These are phyloP conservation scores for Inga laurina DNA, from an alignment of 306 rosid species.

Conservation along the genomic window DNA sequence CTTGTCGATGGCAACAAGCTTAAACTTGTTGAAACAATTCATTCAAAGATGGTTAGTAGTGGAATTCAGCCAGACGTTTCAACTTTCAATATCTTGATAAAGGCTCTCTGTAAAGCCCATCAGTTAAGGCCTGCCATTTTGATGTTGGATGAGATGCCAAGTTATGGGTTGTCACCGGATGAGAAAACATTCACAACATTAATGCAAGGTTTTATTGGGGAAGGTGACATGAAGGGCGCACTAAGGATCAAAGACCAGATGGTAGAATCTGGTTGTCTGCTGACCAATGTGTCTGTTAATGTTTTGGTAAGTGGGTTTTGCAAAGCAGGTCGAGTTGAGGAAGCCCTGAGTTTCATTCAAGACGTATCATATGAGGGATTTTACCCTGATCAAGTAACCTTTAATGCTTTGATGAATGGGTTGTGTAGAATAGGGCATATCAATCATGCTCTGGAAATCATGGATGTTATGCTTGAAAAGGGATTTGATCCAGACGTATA, in stretches of 20 bases:
- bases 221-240: conserved; percentile 70
- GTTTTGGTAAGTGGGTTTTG: conserved; percentile 81
- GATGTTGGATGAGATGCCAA: conserved; percentile 84
- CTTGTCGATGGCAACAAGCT: conserved; percentile 75
- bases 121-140: conserved; percentile 78
- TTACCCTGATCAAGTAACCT: conserved; percentile 68
- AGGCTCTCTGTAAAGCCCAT: conserved; percentile 88
- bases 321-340: conserved; percentile 64
- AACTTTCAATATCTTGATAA: conserved; percentile 72
- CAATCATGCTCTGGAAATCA: conserved; percentile 69
- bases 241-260: conserved; percentile 71
- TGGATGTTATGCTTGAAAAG: conserved; percentile 79
- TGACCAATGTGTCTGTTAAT: conserved; percentile 60
- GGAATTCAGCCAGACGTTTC: conserved; percentile 65
- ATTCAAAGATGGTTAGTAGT: conserved; percentile 52
- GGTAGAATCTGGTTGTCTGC: conserved; percentile 59
- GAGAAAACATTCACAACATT: conserved; percentile 76
- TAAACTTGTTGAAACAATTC: conserved; percentile 64
- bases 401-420: conserved; percentile 79
- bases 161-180: conserved; percentile 60
- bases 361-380: conserved; percentile 59
- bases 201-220: conserved; percentile 80
- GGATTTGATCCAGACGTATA: conserved; percentile 79
- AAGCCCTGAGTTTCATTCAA: conserved; percentile 69
- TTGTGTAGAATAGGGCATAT: conserved; percentile 67